Conservation (phyloP, 768 basidiomycete species). For the Tricholoma hemisulphureum region DNA sequence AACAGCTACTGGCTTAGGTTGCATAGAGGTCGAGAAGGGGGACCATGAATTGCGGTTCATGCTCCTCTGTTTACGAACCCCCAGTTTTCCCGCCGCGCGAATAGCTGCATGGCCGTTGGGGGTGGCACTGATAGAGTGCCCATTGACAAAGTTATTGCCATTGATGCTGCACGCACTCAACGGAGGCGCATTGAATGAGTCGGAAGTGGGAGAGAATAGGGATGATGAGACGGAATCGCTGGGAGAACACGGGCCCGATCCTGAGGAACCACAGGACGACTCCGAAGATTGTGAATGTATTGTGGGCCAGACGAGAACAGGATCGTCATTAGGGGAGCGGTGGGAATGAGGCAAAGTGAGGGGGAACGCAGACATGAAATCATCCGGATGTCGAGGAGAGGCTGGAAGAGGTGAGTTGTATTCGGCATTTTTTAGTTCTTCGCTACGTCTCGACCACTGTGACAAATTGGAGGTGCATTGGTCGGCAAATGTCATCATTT, state of each 20-base stretch:
- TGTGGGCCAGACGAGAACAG: constrained; percentile 20
- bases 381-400: constrained; percentile 56
- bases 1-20: constrained; percentile 4
- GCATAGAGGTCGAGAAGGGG: constrained; percentile 15
- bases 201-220: constrained; percentile 29
- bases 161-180: constrained; percentile 21
- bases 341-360: constrained; percentile 30
- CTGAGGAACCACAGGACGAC: constrained; percentile 23
- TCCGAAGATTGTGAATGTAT: constrained; percentile 25
- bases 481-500: constrained; percentile 63
- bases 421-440: constrained; percentile 34
- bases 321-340: constrained; percentile 12
- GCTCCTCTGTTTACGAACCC: constrained; percentile 45
- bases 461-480: constrained; percentile 69
- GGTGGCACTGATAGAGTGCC: constrained; percentile 4
- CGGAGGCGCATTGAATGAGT: constrained; percentile 19
- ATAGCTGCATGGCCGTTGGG: constrained; percentile 41
- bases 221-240: constrained; percentile 28
- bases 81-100: constrained; percentile 51
- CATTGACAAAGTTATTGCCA: constrained; percentile 16
- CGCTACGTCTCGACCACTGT: constrained; percentile 60
- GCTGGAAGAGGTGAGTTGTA: constrained; percentile 49
- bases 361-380: constrained; percentile 37
- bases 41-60: constrained; percentile 54
- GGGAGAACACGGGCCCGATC: constrained; percentile 26